Evolutionary conservation across 2,329 filamentous ascomycete species (phyloP), one percentile per base, ranked within the genome.

Genomic region (Rutstroemia sydowiana): DNA sequence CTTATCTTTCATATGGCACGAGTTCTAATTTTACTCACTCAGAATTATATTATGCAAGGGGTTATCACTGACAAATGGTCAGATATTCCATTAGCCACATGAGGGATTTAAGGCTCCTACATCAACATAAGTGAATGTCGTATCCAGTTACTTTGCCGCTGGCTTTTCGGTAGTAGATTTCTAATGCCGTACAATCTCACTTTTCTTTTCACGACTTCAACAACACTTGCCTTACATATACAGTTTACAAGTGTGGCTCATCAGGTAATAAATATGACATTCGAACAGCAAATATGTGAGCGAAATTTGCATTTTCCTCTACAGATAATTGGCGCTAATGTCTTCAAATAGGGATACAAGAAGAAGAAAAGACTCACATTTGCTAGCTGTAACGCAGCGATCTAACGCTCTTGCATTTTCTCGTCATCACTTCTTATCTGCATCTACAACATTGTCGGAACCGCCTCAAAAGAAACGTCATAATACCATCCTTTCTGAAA

Each of bases 291-390:
- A 41, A 10, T 20, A 13, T 41, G 16, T 41, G 37, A 21, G 26
- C 42, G 31, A 45, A 45, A 21, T 20, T 13, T 45, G 30, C 7
- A 31, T 45, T 45, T 23, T 31, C 16, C 21, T 18, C n/a, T 18
- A 18, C 10, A 6, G 3, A 41, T 18, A 41, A 41, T 10, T 6
- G 3, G 11, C n/a, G 16, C 37, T 41, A 41, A 41, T 3, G 8
- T 4, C 4, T 7, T 9, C 9, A 10, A 20, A 4, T 18, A 32
- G 42, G 42, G 31, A 26, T 31, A 32, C 26, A 45, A 42, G 45
- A 39, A 47, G 45, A 41, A 40, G 45, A 48, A 41, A 48, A 31
- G 34, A 31, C 21, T 48, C 45, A 31, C 5, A 48, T 5, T 40
- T 48, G 32, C 34, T 41, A 23, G 32, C 20, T 16, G 18, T 48